Evolutionary conservation across 1,139 yeast species (phyloP).

Genomic region (Suhomyces guaymorum): DNA sequence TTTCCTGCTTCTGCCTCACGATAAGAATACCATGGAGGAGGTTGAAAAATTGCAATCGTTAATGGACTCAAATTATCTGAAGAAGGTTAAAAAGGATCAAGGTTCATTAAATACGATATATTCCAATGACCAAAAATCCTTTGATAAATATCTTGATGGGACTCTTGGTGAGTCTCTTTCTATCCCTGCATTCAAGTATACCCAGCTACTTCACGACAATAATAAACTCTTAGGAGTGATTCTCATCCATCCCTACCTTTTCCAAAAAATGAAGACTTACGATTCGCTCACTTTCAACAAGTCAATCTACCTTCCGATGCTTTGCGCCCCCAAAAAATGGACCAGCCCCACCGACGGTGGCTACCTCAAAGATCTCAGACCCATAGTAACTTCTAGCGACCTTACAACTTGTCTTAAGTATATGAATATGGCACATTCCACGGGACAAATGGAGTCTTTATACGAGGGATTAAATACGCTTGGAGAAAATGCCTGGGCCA

Average conservation of each 20-base stretch:
- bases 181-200: too few relatives aligned
- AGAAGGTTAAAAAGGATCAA: too few relatives aligned
- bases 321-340: conserved; percentile 44
- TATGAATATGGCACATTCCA: conserved; percentile 28
- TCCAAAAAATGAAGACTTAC: conserved; percentile 19
- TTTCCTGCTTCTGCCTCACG: conserved; percentile 16
- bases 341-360: conserved; percentile 38
- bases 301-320: conserved; percentile 38
- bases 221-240: conserved; percentile 22
- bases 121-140: too few relatives aligned
- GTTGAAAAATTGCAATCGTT: conserved; percentile 2
- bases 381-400: conserved; percentile 28
- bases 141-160: too few relatives aligned
- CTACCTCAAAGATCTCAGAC: conserved; percentile 27
- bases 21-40: conserved; percentile 6
- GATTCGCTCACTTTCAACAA: conserved; percentile 18
- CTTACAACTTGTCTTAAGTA: conserved; percentile 21
- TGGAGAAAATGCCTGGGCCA: conserved; percentile 39
- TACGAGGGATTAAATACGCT: conserved; percentile 34
- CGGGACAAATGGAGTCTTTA: conserved; percentile 37
- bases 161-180: too few relatives aligned
- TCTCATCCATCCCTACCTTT: conserved; percentile 28
- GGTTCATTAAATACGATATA: too few relatives aligned
- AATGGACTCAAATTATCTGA: too few relatives aligned
- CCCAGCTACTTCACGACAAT: neutral